phyloP scores from a whole-genome alignment of 148 eudicot species.

The Euryodendron excelsum region DNA sequence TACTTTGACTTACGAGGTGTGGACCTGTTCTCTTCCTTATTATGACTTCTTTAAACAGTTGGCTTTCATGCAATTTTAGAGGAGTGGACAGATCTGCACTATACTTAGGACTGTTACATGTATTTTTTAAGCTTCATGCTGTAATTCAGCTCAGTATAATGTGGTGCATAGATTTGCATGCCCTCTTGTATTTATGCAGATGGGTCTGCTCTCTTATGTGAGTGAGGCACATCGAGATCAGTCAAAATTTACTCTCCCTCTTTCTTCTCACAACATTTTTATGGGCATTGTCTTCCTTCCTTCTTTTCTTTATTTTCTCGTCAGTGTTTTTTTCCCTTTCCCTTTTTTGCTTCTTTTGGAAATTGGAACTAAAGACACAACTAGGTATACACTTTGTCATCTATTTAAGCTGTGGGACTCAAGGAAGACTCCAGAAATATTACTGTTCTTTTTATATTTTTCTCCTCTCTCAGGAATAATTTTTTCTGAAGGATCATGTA shows the following conservation, averaged over 20 bases:
- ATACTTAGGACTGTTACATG: not conserved
- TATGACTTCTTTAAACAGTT: not conserved
- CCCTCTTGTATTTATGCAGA: not conserved
- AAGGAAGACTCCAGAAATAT: not conserved
- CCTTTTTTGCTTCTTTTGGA: not conserved
- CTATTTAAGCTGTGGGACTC: not conserved
- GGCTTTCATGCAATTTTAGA: not conserved
- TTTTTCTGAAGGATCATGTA: no score
- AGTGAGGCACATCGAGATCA: not conserved
- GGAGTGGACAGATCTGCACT: not conserved
- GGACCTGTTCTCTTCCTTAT: constrained; percentile 10
- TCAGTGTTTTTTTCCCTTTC: not conserved
- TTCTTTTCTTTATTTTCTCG: not conserved
- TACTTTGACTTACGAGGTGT: constrained; percentile 89
- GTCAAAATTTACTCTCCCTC: not conserved
- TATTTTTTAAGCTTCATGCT: not conserved
- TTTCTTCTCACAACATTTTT: no score
- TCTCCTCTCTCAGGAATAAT: not conserved
- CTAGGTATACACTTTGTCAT: not conserved
- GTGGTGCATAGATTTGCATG: not conserved
- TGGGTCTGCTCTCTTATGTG: not conserved
- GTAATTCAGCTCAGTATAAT: not conserved
- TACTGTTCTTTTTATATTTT: not conserved
- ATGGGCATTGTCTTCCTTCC: no score
- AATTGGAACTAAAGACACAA: not conserved